A percentile compares a stretch with the other conserved stretches of the same genome.
phyloP scores from a whole-genome alignment of 2,329 filamentous ascomycete genomes.

The Aspergillus transmontanensis region DNA sequence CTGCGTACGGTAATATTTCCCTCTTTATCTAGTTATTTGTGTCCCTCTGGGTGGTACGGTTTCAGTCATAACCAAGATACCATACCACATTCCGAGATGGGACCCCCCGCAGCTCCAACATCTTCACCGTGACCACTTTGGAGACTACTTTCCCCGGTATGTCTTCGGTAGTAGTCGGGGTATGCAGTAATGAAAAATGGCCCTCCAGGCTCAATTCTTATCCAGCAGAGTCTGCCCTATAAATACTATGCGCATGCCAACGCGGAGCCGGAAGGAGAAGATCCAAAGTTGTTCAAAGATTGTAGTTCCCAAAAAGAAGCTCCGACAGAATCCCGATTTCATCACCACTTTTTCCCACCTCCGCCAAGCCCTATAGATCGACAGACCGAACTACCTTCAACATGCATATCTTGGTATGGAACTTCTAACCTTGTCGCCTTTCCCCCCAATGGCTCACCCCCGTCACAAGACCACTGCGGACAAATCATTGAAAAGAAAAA shows the following conservation, averaged over 20 bases:
- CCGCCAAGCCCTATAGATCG: constrained; percentile 4
- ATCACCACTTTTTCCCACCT: not conserved
- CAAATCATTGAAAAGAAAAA: not conserved
- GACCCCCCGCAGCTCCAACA: constrained; percentile 29
- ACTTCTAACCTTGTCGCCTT: constrained; percentile 13
- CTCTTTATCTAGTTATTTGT: no score
- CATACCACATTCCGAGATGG: constrained; percentile 9
- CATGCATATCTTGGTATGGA: constrained; percentile 53
- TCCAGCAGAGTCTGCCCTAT: constrained; percentile 18
- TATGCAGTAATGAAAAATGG: constrained; percentile 10
- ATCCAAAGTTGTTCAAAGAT: not conserved
- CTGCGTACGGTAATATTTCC: constrained; percentile 14
- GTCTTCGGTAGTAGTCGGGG: constrained; percentile 22
- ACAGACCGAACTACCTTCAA: constrained; percentile 1
- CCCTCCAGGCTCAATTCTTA: constrained; percentile 23
- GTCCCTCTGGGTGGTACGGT: not conserved
- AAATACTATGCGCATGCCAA: constrained; percentile 19
- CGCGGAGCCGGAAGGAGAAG: not conserved
- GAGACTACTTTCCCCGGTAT: constrained; percentile 25
- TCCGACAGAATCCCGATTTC: not conserved
- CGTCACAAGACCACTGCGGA: not conserved
- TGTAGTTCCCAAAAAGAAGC: not conserved
- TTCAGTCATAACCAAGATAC: constrained; percentile 7
- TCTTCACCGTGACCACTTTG: constrained; percentile 34
- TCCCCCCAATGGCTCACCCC: not conserved